These are phyloP conservation scores for Trichocladium uniseriatum DNA, from an alignment of 495 filamentous ascomycete genomes.

Conservation along the genomic window DNA sequence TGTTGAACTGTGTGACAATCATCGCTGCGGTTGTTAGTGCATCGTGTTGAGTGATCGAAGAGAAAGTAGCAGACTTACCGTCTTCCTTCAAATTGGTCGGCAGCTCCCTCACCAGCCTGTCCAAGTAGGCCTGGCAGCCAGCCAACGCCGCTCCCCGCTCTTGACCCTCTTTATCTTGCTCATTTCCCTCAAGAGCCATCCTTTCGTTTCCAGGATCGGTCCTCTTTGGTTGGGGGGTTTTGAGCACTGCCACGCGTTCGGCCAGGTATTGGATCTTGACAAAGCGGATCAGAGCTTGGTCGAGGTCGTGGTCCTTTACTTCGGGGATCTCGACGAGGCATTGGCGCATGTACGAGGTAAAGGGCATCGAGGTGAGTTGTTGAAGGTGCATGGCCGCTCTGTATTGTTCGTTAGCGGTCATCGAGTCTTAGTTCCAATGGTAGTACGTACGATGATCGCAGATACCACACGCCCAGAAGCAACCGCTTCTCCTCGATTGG, in stretches of 20 bases:
- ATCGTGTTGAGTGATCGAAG: no score
- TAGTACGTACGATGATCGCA: constrained; percentile 30
- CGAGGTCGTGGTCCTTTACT: constrained; percentile 24
- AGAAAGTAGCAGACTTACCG: background rate
- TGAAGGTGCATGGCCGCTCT: constrained; percentile 23
- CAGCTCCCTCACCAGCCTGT: background rate
- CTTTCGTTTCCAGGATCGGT: constrained; percentile 10
- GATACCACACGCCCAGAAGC: constrained; percentile 35
- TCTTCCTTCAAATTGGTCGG: background rate
- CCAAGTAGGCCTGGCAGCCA: background rate
- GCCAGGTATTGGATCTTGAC: constrained; percentile 33
- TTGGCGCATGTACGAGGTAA: constrained; percentile 28
- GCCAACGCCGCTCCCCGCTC: constrained; percentile 10
- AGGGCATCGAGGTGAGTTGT: constrained; percentile 25
- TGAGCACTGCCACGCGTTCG: constrained; percentile 27
- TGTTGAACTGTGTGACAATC: constrained; percentile 4
- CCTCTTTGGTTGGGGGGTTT: constrained; percentile 10
- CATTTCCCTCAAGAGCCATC: constrained; percentile 8
- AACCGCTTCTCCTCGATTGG: constrained; percentile 28
- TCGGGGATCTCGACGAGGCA: constrained; percentile 28
- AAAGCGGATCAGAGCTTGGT: constrained; percentile 25
- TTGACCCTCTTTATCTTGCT: constrained; percentile 10
- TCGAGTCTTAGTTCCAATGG: background rate
- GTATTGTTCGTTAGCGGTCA: background rate
- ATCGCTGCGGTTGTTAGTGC: constrained; percentile 5